These are phyloP conservation scores for Debaryomyces nepalensis DNA, from an alignment of 1,139 yeast species.

Conservation along the genomic window DNA sequence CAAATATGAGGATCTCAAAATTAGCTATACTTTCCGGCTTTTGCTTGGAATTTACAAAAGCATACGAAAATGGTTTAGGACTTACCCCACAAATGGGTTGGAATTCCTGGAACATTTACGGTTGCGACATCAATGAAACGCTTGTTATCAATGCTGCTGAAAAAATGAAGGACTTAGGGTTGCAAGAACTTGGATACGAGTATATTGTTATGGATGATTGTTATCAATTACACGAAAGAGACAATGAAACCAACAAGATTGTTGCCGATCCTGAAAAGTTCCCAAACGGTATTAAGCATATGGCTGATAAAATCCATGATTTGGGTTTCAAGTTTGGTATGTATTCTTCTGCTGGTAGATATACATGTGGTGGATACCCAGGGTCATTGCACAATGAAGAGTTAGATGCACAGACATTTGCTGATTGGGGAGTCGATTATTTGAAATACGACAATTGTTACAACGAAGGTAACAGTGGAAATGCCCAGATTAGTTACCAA, in stretches of 20 bases:
- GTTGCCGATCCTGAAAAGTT: slow-evolving; percentile 24
- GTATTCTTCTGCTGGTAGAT: slow-evolving; percentile 32
- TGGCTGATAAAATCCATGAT: slow-evolving; percentile 27
- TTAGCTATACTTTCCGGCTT: background rate
- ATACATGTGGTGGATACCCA: slow-evolving; percentile 31
- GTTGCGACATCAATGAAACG: slow-evolving; percentile 28
- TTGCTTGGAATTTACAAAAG: background rate
- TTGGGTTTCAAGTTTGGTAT: slow-evolving; percentile 30
- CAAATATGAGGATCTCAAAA: background rate
- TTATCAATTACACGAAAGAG: slow-evolving; percentile 22
- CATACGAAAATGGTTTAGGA: slow-evolving; percentile 27
- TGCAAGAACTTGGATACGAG: slow-evolving; percentile 28
- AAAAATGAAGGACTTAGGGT: slow-evolving; percentile 24
- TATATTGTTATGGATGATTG: slow-evolving; percentile 34
- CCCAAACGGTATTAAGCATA: slow-evolving; percentile 29
- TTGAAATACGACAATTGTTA: slow-evolving; percentile 34
- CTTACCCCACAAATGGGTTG: slow-evolving; percentile 32
- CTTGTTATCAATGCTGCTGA: slow-evolving; percentile 24
- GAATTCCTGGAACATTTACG: slow-evolving; percentile 33
- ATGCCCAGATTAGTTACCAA: slow-evolving; percentile 23
- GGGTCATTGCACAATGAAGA: slow-evolving; percentile 31
- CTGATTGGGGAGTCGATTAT: slow-evolving; percentile 32
- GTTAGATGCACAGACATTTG: slow-evolving; percentile 29
- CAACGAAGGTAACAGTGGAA: slow-evolving; percentile 28
- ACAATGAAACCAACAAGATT: slow-evolving; percentile 12